These are phyloP conservation scores for Isatis tinctoria DNA, from an alignment of 345 rosid species.

Conservation along the genomic window DNA sequence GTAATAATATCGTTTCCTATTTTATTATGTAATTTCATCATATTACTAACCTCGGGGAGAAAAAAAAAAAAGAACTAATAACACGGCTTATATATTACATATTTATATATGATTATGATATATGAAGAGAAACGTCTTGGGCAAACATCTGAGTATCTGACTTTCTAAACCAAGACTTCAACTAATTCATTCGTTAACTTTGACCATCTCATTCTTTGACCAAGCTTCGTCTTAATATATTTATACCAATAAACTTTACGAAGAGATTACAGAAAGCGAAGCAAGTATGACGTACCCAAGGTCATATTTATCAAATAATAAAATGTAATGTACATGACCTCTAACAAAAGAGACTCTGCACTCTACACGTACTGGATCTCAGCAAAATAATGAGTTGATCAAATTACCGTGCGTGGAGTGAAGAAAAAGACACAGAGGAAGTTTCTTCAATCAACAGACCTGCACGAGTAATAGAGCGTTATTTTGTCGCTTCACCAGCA, in stretches of 20 bases:
- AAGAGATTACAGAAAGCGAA: background rate
- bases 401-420: no score
- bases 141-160: constrained; percentile 2
- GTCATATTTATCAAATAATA: background rate
- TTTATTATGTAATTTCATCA: background rate
- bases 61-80: no score
- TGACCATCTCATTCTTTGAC: constrained; percentile 11
- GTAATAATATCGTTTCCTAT: background rate
- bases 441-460: background rate
- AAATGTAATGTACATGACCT: background rate
- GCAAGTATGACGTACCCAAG: background rate
- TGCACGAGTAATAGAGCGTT: background rate
- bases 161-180: constrained; percentile 24
- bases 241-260: background rate
- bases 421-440: background rate
- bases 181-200: constrained; percentile 23
- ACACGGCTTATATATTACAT: background rate
- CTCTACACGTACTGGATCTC: background rate
- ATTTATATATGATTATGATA: background rate
- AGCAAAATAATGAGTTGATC: background rate
- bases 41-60: no score
- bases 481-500: no score
- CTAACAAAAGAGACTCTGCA: background rate
- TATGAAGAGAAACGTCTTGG: background rate
- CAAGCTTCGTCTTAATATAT: background rate